Conservation (phyloP, 257 asterid species). For the Nemophila menziesii region DNA sequence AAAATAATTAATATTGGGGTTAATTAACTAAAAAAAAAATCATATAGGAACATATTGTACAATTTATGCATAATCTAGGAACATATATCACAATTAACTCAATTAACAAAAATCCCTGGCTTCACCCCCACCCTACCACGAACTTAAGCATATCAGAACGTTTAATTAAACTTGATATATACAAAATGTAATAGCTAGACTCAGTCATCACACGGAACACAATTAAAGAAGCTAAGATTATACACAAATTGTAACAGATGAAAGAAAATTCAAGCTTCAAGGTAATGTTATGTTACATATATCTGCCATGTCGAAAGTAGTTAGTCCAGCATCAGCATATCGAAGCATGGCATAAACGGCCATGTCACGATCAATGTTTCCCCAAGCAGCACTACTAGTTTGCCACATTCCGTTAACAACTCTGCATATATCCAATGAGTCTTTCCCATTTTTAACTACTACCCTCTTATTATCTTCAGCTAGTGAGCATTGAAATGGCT, state of each 20-base stretch:
- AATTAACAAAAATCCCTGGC: too few relatives aligned
- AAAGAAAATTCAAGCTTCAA: not conserved
- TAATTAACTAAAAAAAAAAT: too few relatives aligned
- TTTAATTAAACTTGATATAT: not conserved
- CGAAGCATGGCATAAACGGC: slow-evolving; percentile 67
- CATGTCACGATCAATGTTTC: slow-evolving; percentile 40
- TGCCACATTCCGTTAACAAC: slow-evolving; percentile 84
- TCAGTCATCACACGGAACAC: not conserved
- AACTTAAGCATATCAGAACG: not conserved
- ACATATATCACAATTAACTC: too few relatives aligned
- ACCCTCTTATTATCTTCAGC: slow-evolving; percentile 7
- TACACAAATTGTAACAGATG: not conserved
- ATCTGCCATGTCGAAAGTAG: slow-evolving; percentile 71
- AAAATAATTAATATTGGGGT: too few relatives aligned
- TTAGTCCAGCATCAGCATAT: slow-evolving; percentile 62
- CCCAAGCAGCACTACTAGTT: slow-evolving; percentile 72
- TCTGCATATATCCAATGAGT: slow-evolving; percentile 63
- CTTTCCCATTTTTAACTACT: slow-evolving; percentile 55
- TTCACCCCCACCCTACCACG: too few relatives aligned
- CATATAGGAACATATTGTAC: too few relatives aligned
- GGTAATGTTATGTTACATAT: not conserved
- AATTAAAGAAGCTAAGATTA: not conserved
- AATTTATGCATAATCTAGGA: too few relatives aligned
- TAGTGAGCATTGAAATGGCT: not conserved
- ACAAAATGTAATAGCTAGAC: not conserved